Conservation (phyloP, 495 filamentous ascomycete genomes). For the Niebla homalea region DNA sequence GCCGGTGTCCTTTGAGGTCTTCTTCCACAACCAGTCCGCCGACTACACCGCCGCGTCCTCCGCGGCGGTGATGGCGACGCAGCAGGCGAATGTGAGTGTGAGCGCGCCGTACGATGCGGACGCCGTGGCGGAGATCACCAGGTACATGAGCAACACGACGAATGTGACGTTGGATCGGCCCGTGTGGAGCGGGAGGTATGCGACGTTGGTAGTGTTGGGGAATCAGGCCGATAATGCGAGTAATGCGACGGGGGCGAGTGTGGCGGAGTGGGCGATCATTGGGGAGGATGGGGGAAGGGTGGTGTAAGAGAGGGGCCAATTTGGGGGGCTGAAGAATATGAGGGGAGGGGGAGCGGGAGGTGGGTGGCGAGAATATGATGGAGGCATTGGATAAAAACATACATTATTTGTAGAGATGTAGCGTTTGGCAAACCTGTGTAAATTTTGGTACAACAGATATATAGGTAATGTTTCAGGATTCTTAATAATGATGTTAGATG, state of each 20-base stretch:
- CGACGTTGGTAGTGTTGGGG: slow-evolving; percentile 33
- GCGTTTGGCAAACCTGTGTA: too few relatives aligned
- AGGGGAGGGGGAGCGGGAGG: too few relatives aligned
- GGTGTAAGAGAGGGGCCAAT: not conserved
- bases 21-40: slow-evolving; percentile 33
- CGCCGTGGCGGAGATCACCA: slow-evolving; percentile 22
- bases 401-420: too few relatives aligned
- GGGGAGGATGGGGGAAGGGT: slow-evolving; percentile 6
- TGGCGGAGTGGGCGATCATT: slow-evolving; percentile 59
- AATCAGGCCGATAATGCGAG: slow-evolving; percentile 37
- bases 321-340: too few relatives aligned
- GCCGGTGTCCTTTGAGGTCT: slow-evolving; percentile 40
- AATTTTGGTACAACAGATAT: too few relatives aligned
- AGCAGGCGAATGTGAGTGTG: slow-evolving; percentile 20
- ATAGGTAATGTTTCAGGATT: too few relatives aligned
- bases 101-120: slow-evolving; percentile 27
- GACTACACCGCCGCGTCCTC: slow-evolving; percentile 17
- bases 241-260: slow-evolving; percentile 48
- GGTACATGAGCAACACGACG: slow-evolving; percentile 35
- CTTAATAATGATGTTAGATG: too few relatives aligned
- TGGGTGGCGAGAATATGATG: too few relatives aligned
- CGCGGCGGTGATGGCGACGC: slow-evolving; percentile 1
- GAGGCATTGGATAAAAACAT: too few relatives aligned
- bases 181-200: slow-evolving; percentile 27
- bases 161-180: slow-evolving; percentile 26